Base-by-base conservation (phyloP, 2,329 filamentous ascomycete species). In the Cercospora sp. region DNA sequence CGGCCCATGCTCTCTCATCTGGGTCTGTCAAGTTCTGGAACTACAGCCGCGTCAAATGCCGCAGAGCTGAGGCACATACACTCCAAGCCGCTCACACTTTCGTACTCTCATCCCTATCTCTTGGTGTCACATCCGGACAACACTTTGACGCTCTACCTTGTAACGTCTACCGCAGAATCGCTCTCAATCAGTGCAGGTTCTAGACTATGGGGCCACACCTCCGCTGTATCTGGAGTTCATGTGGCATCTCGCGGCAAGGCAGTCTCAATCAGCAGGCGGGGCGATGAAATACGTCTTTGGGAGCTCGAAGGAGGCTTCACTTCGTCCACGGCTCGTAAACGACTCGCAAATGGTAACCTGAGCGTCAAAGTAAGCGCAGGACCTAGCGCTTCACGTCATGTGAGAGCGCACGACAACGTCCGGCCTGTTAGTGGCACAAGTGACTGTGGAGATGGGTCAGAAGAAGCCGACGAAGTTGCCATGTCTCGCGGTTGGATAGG, bases 141-240 rank as follows among this genome's bases (percentile, higher is more conserved):
- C 76, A 97, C 94, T 0, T 82, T 97, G 28, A 89, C 93, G 1
- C 83, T 96, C 36, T 91, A 95, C 75, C 84, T 96, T 33, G 92
- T 94, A 73, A 92, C 87, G 3, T 94, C 93, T 0, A 92, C 87
- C 3, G 81, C 87, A 1, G 84, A 87, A 0, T 76, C 79, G 1
- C 83, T 97, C 1, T 87, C 86, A 0, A 89, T 97, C 65, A 90
- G 91, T 42, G 81, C 88, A 0, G 92, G 91, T 0, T 90, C 89
- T 70, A 86, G 92, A 30, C 86, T 97, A 5, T 97, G 92, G 91
- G 94, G 94, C 7, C 94, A 97, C 76, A 97, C 94, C 0, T 96
- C 93, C 1, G 92, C 91, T 3, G 92, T 97, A 36, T 92, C 91
- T 60, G 90, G 92, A 33, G 93, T 92, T 7, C 90, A 96, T 75